Evolutionary conservation across 768 basidiomycete species (phyloP), one percentile per base, ranked within the genome.

Genomic region (Asterophora lycoperdoides): DNA sequence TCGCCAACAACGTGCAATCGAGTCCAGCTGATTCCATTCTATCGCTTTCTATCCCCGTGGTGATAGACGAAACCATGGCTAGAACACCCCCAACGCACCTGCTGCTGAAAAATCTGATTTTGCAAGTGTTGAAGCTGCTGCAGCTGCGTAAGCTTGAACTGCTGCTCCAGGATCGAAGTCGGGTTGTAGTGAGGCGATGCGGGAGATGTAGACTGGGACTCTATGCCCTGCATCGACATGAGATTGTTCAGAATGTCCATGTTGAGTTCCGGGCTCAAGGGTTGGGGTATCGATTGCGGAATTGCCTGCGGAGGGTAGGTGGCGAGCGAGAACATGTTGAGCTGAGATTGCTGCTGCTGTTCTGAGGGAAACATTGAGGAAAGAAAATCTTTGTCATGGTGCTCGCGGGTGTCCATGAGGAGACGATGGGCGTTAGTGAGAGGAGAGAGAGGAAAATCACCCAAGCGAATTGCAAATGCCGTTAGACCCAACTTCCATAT

Each of bases 31-130:
- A 32, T 9, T 13, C 30, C 9, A 3, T 32, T 32, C 30, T n/a
- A 9, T 32, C 9, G 2, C 13, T 6, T 23, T 6, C 23, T 6
- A 3, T 23, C 23, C 23, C 23, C 23, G 23, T 6, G 6, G 30
- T 32, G 8, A 32, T 10, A 28, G n/a, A 44, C 30, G 57, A 43
- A 41, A 51, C 28, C 44, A 37, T 29, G 23, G 41, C 32, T 19
- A 36, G 17, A 54, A 35, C 45, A 44, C 45, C 43, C 41, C 35
- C 34, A 18, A 41, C 43, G 62, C 79, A 86, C 91, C 83, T 93
- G 91, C 62, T 93, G 90, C 60, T 93, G 90, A 51, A 92, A 88
- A 51, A 91, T 87, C 72, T 90, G 86, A 49, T 83, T 83, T 60
- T 93, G 89, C 3, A 92, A 70, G 63, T 88, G 86, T 6, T 79